Conservation (phyloP, 129 eudicot genomes). For the Flaveria sonorensis region DNA sequence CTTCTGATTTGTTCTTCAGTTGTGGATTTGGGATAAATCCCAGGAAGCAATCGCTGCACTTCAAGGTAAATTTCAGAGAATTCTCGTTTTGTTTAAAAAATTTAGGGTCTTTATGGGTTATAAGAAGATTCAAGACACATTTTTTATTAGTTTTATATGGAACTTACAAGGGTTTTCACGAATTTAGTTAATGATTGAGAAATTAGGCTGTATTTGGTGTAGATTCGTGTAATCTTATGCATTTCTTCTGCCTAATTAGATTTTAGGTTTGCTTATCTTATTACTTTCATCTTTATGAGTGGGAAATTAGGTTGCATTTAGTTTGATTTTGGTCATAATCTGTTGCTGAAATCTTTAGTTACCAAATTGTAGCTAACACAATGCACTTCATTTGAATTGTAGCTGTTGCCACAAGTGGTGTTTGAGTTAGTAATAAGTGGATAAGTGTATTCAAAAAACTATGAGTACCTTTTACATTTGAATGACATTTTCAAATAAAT, state of each 20-base stretch:
- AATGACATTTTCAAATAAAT: not conserved
- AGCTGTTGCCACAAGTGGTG: not conserved
- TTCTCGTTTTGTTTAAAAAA: not conserved
- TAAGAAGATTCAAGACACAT: not conserved
- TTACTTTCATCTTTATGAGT: not conserved
- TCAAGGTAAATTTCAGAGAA: conserved; percentile 56
- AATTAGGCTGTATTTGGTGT: not conserved
- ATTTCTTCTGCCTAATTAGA: conserved; percentile 1
- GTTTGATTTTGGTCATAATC: conserved; percentile 10
- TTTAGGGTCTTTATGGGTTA: not conserved
- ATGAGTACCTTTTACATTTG: not conserved
- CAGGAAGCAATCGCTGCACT: conserved; percentile 44
- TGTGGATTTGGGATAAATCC: conserved; percentile 41
- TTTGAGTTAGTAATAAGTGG: not conserved
- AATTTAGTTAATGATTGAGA: not conserved
- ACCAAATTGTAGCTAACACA: conserved; percentile 1
- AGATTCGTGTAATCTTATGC: conserved; percentile 15
- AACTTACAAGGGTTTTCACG: not conserved
- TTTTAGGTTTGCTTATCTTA: conserved; percentile 15
- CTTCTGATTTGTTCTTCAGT: conserved; percentile 39
- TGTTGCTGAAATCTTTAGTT: not conserved
- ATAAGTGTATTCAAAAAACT: conserved; percentile 12
- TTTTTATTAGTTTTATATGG: too few relatives aligned
- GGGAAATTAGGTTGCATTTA: conserved; percentile 21
- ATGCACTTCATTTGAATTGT: not conserved